A percentile compares a stretch with the other conserved stretches of the same genome.
These are phyloP conservation scores for Tulasnella sp. DNA, from an alignment of 768 basidiomycete species.

Conservation along the genomic window DNA sequence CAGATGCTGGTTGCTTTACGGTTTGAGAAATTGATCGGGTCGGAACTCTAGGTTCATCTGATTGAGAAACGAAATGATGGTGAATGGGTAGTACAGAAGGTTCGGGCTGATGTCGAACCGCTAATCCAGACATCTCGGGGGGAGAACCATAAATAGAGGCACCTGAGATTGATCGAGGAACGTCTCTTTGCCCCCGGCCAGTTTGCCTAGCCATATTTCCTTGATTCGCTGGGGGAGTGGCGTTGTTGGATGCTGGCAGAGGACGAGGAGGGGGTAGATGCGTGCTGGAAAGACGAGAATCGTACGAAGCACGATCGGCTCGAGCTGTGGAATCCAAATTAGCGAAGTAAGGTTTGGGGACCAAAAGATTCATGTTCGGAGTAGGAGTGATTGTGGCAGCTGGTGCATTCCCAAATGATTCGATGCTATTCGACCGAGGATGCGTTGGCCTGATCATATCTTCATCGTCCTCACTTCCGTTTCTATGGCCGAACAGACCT, in stretches of 20 bases:
- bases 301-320: not conserved
- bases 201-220: too few relatives aligned
- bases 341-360: not conserved
- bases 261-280: too few relatives aligned
- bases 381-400: not conserved
- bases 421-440: not conserved
- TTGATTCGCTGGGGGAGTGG: too few relatives aligned
- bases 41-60: not conserved
- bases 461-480: not conserved
- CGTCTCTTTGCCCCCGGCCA: too few relatives aligned
- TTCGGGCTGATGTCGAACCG: not conserved
- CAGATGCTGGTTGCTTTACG: not conserved
- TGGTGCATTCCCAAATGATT: not conserved
- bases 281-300: not conserved
- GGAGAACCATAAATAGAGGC: too few relatives aligned
- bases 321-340: not conserved
- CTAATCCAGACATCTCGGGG: too few relatives aligned
- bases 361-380: not conserved
- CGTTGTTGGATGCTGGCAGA: too few relatives aligned
- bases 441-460: not conserved
- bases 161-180: too few relatives aligned
- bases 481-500: not conserved
- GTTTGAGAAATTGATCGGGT: not conserved
- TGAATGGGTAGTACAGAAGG: constrained; percentile 2
- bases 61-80: constrained; percentile 5